phyloP scores from a whole-genome alignment of 2,329 filamentous ascomycete genomes.

The Epichloe hybrida region DNA sequence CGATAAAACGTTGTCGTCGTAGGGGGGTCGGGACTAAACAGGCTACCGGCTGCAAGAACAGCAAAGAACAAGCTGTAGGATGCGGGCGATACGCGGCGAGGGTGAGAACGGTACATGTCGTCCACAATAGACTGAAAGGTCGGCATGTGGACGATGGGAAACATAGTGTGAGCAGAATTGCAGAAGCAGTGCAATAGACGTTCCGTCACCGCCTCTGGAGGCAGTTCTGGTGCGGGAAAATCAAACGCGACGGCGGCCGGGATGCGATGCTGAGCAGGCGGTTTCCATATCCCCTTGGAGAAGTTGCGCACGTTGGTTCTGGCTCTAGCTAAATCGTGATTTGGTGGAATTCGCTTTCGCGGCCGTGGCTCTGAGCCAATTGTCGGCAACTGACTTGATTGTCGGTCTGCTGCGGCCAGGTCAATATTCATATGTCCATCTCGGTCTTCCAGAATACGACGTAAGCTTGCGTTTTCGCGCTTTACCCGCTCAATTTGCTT shows the following conservation, averaged over 20 bases:
- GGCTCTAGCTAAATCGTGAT: slow-evolving; percentile 58
- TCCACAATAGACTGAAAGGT: slow-evolving; percentile 67
- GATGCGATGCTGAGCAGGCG: slow-evolving; percentile 53
- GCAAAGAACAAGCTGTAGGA: slow-evolving; percentile 75
- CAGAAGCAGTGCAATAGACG: slow-evolving; percentile 65
- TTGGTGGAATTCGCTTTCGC: slow-evolving; percentile 44
- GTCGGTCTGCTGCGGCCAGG: slow-evolving; percentile 32
- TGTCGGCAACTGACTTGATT: slow-evolving; percentile 45
- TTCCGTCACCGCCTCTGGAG: slow-evolving; percentile 56
- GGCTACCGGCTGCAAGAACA: slow-evolving; percentile 67
- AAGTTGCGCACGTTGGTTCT: slow-evolving; percentile 59
- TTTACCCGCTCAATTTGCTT: slow-evolving; percentile 73
- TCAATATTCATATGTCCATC: slow-evolving; percentile 38
- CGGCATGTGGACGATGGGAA: slow-evolving; percentile 82
- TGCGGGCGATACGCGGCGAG: slow-evolving; percentile 44
- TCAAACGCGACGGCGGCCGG: slow-evolving; percentile 35
- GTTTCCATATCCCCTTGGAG: slow-evolving; percentile 67
- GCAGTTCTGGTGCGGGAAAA: slow-evolving; percentile 49
- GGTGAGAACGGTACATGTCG: slow-evolving; percentile 55
- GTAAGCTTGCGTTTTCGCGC: slow-evolving; percentile 64
- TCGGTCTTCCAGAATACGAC: slow-evolving; percentile 44
- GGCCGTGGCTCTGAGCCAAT: slow-evolving; percentile 53
- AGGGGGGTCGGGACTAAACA: slow-evolving; percentile 47
- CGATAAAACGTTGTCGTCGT: slow-evolving; percentile 38
- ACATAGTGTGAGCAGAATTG: slow-evolving; percentile 60